Base-by-base conservation (phyloP, 371 early-diverging fungal genomes). In the Apophysomyces trapeziformis region DNA sequence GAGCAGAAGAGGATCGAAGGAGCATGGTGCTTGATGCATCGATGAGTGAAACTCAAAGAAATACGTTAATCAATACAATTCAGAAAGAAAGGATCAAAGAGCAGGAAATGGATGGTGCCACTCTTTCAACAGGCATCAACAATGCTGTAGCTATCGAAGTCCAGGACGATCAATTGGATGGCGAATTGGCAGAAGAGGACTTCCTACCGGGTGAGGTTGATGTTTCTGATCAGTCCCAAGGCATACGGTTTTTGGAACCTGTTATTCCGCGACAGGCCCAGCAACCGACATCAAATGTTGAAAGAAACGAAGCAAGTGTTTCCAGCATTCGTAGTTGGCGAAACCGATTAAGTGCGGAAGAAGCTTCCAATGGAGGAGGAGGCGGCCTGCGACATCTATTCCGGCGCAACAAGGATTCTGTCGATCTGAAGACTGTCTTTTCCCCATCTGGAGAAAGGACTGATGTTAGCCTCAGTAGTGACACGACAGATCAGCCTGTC, bases 181-280 rank as follows among this genome's bases (percentile, higher is more conserved):
- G 65, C 11, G 75, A 74, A 26, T 63, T 76, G 4, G 67, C 74
- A 1, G 82, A 82, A 67, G 82, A 82, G 62, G 82, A 82, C 38
- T 82, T 79, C 63, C 72, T 82, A 43, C 82, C 80, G 1, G 76
- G 76, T 54, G 80, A 80, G 35, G 66, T 68, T 11, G 76, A 72
- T 37, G 76, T 71, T n/a, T 64, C 46, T 2, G 64, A 61, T 58
- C 66, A 68, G 5, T 64, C 74, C 36, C 78, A 77, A 13, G 74
- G 75, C 38, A 83, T 83, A 26, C 75, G 80, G 16, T 83, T 83
- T 62, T 46, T 83, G 38, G 83, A 83, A 58, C 83, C 83, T n/a
- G 67, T 79, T 9, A 79, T 78, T 16, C 83, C 83, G 3, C 66
- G 80, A 50, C 50, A 50, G 21, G 50, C 35, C 21, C 50, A 50